Evolutionary conservation across 1,284 basidiomycete genomes (phyloP).

Genomic region (Fistulina hepatica): DNA sequence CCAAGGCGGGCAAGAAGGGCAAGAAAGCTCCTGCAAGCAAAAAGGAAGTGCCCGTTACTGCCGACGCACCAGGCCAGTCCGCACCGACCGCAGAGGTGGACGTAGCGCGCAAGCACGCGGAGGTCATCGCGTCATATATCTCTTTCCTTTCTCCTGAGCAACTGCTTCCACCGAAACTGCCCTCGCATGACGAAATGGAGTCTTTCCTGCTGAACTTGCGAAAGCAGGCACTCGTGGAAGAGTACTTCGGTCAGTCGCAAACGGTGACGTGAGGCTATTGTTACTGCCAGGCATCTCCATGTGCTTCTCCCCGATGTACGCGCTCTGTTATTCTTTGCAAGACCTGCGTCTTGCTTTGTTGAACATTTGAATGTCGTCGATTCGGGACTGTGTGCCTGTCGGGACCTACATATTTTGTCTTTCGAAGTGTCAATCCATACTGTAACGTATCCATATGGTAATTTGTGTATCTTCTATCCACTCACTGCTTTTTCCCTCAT

Average conservation of each 20-base stretch:
- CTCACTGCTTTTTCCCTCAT: no score
- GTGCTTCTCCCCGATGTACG: conserved; percentile 1
- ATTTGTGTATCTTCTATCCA: no score
- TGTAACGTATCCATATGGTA: no score
- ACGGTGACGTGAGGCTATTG: no score
- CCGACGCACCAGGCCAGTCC: conserved; percentile 14
- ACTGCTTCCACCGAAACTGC: conserved; percentile 66
- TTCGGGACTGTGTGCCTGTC: no score
- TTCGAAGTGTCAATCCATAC: no score
- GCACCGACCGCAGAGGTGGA: conserved; percentile 21
- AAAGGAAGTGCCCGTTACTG: no score
- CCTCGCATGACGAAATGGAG: conserved; percentile 73
- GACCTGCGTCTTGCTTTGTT: no score
- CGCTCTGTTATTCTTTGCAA: conserved; percentile 2
- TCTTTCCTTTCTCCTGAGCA: conserved; percentile 65
- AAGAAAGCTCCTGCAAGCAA: conserved; percentile 9
- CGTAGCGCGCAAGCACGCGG: conserved; percentile 36
- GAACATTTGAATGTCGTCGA: no score
- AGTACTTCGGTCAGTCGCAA: conserved; percentile 42
- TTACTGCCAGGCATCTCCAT: not conserved
- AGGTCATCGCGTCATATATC: conserved; percentile 58
- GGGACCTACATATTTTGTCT: no score
- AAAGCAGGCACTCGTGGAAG: conserved; percentile 77
- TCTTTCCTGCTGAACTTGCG: conserved; percentile 62
- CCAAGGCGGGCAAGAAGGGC: conserved; percentile 23